Percentiles rank a stretch among this genome's conserved stretches.
phyloP scores from a whole-genome alignment of 169 alveolate species.

The Besnoitia besnoiti region DNA sequence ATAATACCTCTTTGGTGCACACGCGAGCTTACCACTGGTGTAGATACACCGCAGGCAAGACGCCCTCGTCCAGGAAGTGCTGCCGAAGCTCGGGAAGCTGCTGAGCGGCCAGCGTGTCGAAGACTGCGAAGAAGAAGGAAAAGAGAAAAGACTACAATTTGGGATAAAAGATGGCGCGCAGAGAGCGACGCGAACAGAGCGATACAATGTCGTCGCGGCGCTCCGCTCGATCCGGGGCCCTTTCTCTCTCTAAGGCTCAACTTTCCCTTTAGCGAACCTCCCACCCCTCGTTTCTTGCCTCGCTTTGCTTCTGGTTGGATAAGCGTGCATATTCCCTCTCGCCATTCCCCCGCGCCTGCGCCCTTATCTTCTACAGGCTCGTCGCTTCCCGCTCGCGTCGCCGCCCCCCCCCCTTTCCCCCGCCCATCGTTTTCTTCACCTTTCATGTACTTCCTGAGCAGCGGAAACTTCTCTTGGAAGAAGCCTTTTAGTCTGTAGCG shows the following conservation, averaged over 20 bases:
- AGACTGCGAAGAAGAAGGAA: background rate
- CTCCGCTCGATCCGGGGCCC: background rate
- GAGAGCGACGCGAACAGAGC: background rate
- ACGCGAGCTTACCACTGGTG: constrained; percentile 72
- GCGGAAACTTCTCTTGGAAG: constrained; percentile 75
- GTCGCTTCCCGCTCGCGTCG: background rate
- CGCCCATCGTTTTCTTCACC: background rate
- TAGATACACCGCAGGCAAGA: constrained; percentile 71
- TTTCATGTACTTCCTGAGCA: constrained; percentile 52
- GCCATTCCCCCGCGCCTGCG: too few relatives aligned
- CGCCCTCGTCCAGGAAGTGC: constrained; percentile 72
- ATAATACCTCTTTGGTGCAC: too few relatives aligned
- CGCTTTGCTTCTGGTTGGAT: background rate
- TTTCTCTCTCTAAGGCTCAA: background rate
- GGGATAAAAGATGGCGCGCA: background rate
- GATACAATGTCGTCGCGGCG: background rate
- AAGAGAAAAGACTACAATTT: background rate
- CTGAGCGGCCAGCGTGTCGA: background rate
- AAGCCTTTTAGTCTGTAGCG: constrained; percentile 72
- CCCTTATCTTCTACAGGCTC: background rate
- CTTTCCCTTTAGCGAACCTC: background rate
- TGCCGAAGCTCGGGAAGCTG: constrained; percentile 65
- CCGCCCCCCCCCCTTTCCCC: background rate
- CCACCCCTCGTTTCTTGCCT: background rate
- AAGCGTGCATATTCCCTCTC: too few relatives aligned